Base-by-base conservation (phyloP, 2,329 filamentous ascomycete genomes). In the Aspergillus ibericus region DNA sequence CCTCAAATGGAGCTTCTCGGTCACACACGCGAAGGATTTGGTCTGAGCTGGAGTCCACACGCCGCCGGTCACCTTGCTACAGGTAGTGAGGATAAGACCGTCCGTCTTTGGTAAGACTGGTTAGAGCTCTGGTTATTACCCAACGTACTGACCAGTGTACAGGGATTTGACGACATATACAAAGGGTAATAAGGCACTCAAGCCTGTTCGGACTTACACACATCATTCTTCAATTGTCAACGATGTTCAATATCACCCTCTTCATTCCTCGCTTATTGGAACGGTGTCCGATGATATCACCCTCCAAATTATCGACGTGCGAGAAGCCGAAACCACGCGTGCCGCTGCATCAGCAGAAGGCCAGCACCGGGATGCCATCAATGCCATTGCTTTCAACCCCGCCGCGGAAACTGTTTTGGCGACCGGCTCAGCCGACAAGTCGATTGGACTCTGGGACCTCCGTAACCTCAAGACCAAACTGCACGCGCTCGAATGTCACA, bases 231-330 rank as follows among this genome's bases (percentile, higher is more conserved):
- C 93, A 25, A 90, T 95, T 55, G 95, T 99, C 72, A 99, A 99
- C 74, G 95, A 99, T 70, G 93, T 99, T 32, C 92, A 98, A 77
- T 92, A 96, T 72, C 93, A 98, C 68, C 93, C 93, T 8, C 85
- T 92, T 44, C 91, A 93, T 63, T 88, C 87, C 68, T 87, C 88
- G 67, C 88, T 96, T 63, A 90, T 99, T 61, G 96, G 93, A 62
- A 93, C 91, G 15, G 95, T 96, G 3, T 98, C 95, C 4, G 95
- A 99, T 73, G 95, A 99, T 73, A 83, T 95, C 66, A 97, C 92
- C 7, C 86, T 98, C 61, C 91, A 97, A 75, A 89, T 99, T 60
- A 83, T 98, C 59, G 95, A 99, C 74, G 84, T 89, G n/a, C 89
- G 95, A 68, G 84, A 85, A 70, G 72, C 82, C 29, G 84, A 86